These are phyloP conservation scores for Veloboletus limbatus DNA, from an alignment of 1,284 basidiomycete species.

Conservation along the genomic window DNA sequence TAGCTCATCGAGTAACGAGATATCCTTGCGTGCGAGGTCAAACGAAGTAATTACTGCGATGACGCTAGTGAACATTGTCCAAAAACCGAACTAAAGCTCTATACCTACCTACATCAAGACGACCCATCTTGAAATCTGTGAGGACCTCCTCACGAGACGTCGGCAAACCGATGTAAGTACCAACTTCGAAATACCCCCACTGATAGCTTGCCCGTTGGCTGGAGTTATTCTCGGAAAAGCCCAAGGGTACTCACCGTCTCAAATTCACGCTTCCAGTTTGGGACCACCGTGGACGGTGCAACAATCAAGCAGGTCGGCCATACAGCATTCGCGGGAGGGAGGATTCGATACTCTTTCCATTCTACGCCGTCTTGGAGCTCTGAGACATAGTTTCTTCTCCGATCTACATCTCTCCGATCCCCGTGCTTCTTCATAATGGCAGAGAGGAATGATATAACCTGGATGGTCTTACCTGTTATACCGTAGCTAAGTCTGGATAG, in stretches of 20 bases:
- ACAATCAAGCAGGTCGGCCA: slow-evolving; percentile 85
- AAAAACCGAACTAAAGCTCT: not conserved
- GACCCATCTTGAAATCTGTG: slow-evolving; percentile 68
- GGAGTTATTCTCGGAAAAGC: not conserved
- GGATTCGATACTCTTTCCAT: slow-evolving; percentile 48
- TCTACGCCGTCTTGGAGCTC: slow-evolving; percentile 56
- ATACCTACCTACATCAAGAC: slow-evolving; percentile 68
- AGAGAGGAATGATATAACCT: slow-evolving; percentile 81
- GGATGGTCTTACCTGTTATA: slow-evolving; percentile 74
- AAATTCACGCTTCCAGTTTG: slow-evolving; percentile 82
- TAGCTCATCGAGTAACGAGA: slow-evolving; percentile 60
- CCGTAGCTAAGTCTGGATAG: slow-evolving; percentile 1
- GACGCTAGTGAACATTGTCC: not conserved
- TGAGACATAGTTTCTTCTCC: slow-evolving; percentile 61
- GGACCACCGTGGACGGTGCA: slow-evolving; percentile 73
- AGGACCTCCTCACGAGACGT: slow-evolving; percentile 53
- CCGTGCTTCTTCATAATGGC: slow-evolving; percentile 83
- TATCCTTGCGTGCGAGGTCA: slow-evolving; percentile 65
- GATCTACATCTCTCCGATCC: slow-evolving; percentile 53
- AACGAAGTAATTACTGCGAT: slow-evolving; percentile 66
- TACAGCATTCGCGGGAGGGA: slow-evolving; percentile 62
- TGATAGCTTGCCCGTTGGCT: slow-evolving; percentile 26
- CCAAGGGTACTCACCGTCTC: slow-evolving; percentile 48
- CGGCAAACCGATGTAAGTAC: slow-evolving; percentile 55
- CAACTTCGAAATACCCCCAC: slow-evolving; percentile 83